A percentile compares a stretch with the other conserved stretches of the same genome.
Conservation (phyloP, 116 monocot species). For the Papilionanthe hybrid region DNA sequence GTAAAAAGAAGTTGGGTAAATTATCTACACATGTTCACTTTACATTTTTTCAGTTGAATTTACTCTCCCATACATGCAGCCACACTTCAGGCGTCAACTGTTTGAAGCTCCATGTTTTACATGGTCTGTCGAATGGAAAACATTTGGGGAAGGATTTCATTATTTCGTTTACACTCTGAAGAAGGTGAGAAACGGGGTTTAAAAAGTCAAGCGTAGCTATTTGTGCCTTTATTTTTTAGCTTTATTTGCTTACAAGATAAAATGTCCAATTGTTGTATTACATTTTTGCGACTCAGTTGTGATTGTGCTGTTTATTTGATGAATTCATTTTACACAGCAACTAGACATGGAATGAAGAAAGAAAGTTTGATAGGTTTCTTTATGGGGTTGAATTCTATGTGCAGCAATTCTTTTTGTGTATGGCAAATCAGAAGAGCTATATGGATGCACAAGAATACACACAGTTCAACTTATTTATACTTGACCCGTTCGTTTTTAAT, state of each 20-base stretch:
- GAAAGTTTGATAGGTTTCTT: no score
- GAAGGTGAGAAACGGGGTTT: slow-evolving; percentile 44
- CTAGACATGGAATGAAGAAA: no score
- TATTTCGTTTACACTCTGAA: slow-evolving; percentile 87
- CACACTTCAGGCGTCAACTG: slow-evolving; percentile 74
- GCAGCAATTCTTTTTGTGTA: no score
- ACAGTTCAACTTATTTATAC: no score
- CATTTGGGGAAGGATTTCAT: slow-evolving; percentile 89
- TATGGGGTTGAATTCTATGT: no score
- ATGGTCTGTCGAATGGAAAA: slow-evolving; percentile 72
- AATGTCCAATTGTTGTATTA: no score
- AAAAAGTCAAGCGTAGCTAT: background rate
- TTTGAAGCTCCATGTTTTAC: slow-evolving; percentile 73
- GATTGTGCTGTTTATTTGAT: no score
- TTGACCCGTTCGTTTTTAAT: no score
- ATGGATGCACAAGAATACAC: no score
- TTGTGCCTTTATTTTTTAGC: background rate
- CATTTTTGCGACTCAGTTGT: no score
- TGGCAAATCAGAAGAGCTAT: no score
- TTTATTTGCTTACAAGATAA: background rate
- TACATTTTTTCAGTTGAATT: background rate
- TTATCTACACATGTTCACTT: background rate
- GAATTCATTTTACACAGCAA: no score
- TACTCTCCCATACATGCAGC: slow-evolving; percentile 31
- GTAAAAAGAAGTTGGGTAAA: slow-evolving; percentile 15